phyloP scores from a whole-genome alignment of 495 filamentous ascomycete species.

The Aspergillus hancockii region DNA sequence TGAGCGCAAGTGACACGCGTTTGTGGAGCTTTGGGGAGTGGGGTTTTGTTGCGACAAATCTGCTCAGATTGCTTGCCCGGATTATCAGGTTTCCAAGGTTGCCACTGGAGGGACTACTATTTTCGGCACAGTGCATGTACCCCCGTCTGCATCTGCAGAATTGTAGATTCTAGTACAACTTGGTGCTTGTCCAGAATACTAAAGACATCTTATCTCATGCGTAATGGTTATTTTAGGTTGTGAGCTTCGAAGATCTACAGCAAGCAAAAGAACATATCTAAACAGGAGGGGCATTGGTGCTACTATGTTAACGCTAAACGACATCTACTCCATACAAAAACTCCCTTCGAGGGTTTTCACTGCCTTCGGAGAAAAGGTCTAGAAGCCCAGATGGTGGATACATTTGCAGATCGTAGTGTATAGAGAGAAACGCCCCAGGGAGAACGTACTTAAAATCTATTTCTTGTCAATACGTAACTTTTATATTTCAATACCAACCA shows the following conservation, averaged over 20 bases:
- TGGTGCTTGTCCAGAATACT: no score
- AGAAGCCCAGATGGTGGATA: background rate
- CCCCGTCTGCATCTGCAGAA: background rate
- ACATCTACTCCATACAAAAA: background rate
- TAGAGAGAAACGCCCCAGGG: background rate
- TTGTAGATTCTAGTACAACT: no score
- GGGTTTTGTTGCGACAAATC: conserved; percentile 1
- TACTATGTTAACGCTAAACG: background rate
- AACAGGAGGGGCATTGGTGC: background rate
- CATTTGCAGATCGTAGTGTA: conserved; percentile 9
- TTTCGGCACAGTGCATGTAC: conserved; percentile 17
- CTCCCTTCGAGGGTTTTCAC: background rate
- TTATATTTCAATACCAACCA: background rate
- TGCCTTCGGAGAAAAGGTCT: background rate
- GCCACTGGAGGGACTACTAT: conserved; percentile 17
- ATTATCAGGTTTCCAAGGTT: background rate
- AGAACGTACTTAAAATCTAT: background rate
- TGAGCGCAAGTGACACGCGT: conserved; percentile 27
- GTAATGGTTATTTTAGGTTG: background rate
- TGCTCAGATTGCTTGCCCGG: background rate
- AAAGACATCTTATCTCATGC: background rate
- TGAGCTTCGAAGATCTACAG: background rate
- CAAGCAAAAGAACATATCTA: background rate
- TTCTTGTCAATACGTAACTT: background rate
- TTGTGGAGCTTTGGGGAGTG: conserved; percentile 20